Evolutionary conservation across 306 rosid species (phyloP), one percentile per base, ranked within the genome.

Genomic region (Gastrolobium villosum): DNA sequence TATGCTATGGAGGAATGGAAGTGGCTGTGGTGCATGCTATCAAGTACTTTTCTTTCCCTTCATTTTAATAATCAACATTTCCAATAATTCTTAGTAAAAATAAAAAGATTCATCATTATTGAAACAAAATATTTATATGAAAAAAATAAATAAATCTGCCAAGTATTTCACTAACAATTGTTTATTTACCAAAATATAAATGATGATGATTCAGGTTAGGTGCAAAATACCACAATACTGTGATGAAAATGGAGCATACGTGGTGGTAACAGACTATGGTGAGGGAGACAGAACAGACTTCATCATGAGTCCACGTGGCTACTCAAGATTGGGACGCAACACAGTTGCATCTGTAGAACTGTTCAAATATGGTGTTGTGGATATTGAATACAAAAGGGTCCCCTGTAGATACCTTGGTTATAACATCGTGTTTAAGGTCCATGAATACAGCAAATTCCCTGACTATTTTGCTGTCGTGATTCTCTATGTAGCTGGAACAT

Each of bases 21-120:
- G 84, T 71, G 97, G 96, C 1, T 94, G 96, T 74, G 98, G 98
- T 70, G 91, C 89, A 74, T 94, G 98, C 68, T 94, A 94, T 67
- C 93, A 90, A 86, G 97, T 90, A 31, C 0, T 65, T 30, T 52
- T 30, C 56, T 37, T 65, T 39, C 53, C 53, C 50, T 36, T 45
- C 6, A 10, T 30, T 28, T 9, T 3, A 6, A 31, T 5, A 48
- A 15, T 15, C 63, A 32, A 46, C 31, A 54, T 13, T 69, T 46
- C 30, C 4, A 70, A 15, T 5, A 70, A 9, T 35, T 37, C 20
- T 13, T n/a, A 31, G 14, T 65, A n/a, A 37, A 39, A 15, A n/a
- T n/a, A n/a, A 9, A n/a, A 37, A 10, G 8, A 20, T 32, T 65
- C 36, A 41, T 41, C 53, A 41, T 20, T 14, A 41, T 64, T 9